Conservation (phyloP, 164 flowering plant species). For the Taxillus chinensis region DNA sequence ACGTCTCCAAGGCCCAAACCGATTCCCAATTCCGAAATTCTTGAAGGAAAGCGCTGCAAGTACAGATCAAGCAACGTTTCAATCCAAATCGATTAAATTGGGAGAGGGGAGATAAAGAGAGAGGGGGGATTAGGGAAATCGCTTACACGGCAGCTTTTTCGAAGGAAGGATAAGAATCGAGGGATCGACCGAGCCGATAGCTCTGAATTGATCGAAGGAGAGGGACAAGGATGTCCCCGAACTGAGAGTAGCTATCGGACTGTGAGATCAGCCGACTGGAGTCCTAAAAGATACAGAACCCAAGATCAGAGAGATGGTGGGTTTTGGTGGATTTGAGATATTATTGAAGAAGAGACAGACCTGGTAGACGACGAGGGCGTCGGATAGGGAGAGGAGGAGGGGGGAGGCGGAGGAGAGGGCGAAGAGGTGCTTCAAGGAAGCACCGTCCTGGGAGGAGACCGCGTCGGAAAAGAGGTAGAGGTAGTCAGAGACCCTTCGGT, state of each 20-base stretch:
- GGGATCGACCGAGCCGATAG: constrained; percentile 44
- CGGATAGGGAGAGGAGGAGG: constrained; percentile 61
- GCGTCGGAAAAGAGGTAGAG: constrained; percentile 73
- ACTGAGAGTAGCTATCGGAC: constrained; percentile 52
- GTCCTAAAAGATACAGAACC: constrained; percentile 36
- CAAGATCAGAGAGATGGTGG: constrained; percentile 3
- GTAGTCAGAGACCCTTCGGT: constrained; percentile 74
- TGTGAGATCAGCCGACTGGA: constrained; percentile 58
- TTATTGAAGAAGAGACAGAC: constrained; percentile 14
- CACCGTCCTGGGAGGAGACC: constrained; percentile 56
- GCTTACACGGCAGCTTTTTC: constrained; percentile 82
- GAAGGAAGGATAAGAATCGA: constrained; percentile 63
- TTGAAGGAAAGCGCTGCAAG: constrained; percentile 78
- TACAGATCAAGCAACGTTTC: neutral
- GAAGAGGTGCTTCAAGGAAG: constrained; percentile 54
- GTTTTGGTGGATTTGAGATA: neutral
- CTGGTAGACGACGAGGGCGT: constrained; percentile 79
- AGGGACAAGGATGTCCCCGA: constrained; percentile 52
- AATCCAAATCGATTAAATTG: neutral
- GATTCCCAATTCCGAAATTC: constrained; percentile 97
- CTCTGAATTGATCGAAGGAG: constrained; percentile 59
- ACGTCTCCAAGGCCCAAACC: constrained; percentile 89
- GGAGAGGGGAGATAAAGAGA: neutral
- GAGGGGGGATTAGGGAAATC: neutral
- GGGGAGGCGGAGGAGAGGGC: constrained; percentile 64